Percentiles rank a stretch among this genome's conserved stretches.
Evolutionary conservation across 345 rosid species (phyloP).

Genomic region (Syzygium aromaticum): DNA sequence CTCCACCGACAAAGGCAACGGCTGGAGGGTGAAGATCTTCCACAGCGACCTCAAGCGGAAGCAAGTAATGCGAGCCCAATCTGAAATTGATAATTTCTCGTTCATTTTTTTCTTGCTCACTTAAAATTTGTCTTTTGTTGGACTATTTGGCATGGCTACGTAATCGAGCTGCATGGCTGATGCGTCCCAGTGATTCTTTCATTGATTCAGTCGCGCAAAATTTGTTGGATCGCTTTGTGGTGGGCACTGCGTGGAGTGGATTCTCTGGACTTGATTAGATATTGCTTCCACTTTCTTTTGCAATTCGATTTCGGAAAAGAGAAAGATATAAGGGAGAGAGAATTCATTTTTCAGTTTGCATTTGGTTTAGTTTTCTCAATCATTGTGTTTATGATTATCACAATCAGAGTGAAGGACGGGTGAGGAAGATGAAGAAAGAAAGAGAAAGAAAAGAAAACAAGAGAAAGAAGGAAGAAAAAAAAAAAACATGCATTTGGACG

Average conservation of each 20-base stretch:
- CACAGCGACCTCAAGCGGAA: constrained; percentile 74
- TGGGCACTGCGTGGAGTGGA: not conserved
- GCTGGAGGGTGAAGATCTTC: constrained; percentile 53
- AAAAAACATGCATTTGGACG: not conserved
- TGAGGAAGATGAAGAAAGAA: too few species aligned
- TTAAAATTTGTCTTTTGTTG: not conserved
- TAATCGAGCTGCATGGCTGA: constrained; percentile 86
- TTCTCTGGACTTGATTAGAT: not conserved
- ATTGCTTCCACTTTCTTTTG: not conserved
- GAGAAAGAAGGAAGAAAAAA: too few species aligned
- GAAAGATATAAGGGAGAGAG: not conserved
- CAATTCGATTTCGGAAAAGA: not conserved
- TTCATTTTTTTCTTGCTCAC: not conserved
- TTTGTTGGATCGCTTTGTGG: constrained; percentile 83
- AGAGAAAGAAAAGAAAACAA: too few species aligned
- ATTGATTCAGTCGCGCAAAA: constrained; percentile 83
- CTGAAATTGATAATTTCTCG: not conserved
- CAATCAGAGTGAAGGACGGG: constrained; percentile 3
- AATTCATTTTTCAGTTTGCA: not conserved
- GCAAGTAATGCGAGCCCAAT: constrained; percentile 30
- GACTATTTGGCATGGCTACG: constrained; percentile 33
- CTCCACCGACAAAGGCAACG: not conserved
- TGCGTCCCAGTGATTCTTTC: constrained; percentile 48
- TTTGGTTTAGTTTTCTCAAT: not conserved
- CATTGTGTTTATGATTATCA: constrained; percentile 21